phyloP scores from a whole-genome alignment of 768 basidiomycete genomes.

The Psilocybe tampanensis region DNA sequence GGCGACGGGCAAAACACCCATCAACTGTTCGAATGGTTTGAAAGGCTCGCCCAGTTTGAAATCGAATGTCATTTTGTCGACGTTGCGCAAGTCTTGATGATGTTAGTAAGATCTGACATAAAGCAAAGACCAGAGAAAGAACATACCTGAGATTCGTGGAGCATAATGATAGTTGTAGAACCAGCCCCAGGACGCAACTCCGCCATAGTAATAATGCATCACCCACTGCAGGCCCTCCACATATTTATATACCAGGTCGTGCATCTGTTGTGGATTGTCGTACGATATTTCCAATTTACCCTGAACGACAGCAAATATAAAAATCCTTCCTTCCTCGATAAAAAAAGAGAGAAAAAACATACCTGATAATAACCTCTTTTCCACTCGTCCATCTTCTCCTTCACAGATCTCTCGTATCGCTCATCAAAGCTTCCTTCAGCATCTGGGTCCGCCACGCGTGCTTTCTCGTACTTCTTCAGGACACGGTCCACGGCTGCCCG shows the following conservation, averaged over 20 bases:
- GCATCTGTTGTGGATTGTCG: slow-evolving; percentile 67
- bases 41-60: slow-evolving; percentile 91
- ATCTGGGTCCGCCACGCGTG: slow-evolving; percentile 72
- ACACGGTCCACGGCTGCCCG: slow-evolving; percentile 78
- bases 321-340: not conserved
- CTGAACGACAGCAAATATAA: slow-evolving; percentile 38
- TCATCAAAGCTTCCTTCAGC: slow-evolving; percentile 79
- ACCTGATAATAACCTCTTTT: slow-evolving; percentile 90
- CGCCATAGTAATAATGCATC: slow-evolving; percentile 98
- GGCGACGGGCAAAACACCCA: slow-evolving; percentile 95
- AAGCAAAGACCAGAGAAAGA: not conserved
- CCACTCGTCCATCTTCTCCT: slow-evolving; percentile 92
- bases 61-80: slow-evolving; percentile 81
- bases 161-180: slow-evolving; percentile 99
- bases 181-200: slow-evolving; percentile 98
- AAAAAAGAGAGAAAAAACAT: not conserved
- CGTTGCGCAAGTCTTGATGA: slow-evolving; percentile 66
- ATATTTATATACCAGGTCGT: slow-evolving; percentile 76
- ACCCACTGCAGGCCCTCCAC: slow-evolving; percentile 98
- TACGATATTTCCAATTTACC: slow-evolving; percentile 86
- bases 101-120: not conserved
- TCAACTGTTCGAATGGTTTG: slow-evolving; percentile 91
- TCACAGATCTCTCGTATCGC: slow-evolving; percentile 68
- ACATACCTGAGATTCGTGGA: slow-evolving; percentile 89
- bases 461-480: slow-evolving; percentile 85